A percentile compares a stretch with the other conserved stretches of the same genome.
These are phyloP conservation scores for Zancudomyces culisetae DNA, from an alignment of 371 early-diverging fungal species.

Conservation along the genomic window DNA sequence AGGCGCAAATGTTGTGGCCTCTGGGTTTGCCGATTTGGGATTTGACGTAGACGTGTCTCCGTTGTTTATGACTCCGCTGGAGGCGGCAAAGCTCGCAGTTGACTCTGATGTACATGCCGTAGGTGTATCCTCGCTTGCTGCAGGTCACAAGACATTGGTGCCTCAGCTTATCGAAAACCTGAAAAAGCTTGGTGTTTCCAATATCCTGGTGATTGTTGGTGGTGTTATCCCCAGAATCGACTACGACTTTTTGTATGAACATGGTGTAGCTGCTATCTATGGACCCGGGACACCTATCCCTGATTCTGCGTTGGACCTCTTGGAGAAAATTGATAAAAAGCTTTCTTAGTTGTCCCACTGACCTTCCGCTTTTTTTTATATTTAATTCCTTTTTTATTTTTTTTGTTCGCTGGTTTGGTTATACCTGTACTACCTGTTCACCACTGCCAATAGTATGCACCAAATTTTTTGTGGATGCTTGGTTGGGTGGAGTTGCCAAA, in stretches of 20 bases:
- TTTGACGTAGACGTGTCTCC: constrained; percentile 79
- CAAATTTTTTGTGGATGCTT: no score
- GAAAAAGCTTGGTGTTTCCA: constrained; percentile 39
- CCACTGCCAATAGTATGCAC: no score
- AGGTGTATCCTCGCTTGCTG: constrained; percentile 66
- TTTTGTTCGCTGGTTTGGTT: neutral
- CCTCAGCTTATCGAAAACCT: constrained; percentile 54
- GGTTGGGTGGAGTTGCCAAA: no score
- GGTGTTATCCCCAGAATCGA: constrained; percentile 73
- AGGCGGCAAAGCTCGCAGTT: constrained; percentile 67
- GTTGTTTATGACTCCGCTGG: constrained; percentile 69
- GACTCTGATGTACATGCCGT: constrained; percentile 75
- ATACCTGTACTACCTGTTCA: no score
- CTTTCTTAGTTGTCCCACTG: neutral
- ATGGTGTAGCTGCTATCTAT: constrained; percentile 56
- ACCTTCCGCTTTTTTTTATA: neutral
- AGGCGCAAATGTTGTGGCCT: constrained; percentile 74
- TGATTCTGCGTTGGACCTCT: constrained; percentile 52
- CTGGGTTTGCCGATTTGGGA: constrained; percentile 69
- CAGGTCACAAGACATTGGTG: constrained; percentile 67
- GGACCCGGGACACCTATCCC: constrained; percentile 72
- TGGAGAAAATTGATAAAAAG: constrained; percentile 30
- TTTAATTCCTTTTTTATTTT: neutral
- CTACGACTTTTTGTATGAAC: constrained; percentile 53
- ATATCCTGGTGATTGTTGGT: constrained; percentile 55